Evolutionary conservation across 352 stramenopile species (phyloP), one percentile per base, ranked within the genome.

Genomic region (Phytophthora cactorum): DNA sequence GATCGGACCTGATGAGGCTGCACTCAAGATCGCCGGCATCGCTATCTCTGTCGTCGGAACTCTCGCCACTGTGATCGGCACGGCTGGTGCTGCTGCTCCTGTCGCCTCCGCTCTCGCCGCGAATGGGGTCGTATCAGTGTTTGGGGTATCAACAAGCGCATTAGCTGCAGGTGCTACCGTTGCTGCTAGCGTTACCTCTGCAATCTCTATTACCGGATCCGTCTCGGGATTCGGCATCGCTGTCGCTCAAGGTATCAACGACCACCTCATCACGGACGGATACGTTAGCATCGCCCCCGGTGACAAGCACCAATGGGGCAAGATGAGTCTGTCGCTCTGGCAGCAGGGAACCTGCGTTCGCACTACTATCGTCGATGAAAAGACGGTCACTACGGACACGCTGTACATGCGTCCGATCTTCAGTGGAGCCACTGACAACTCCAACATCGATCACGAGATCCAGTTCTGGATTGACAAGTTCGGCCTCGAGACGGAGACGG

Each of bases 391-490:
- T 0, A 78, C 68, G 6, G 66, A 78, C 58, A 81, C 72, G 46
- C 22, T 85, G 6, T 84, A 84, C 73, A 83, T 84, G 77, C 75
- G 75, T 43, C 77, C 74, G 28, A 85, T 85, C 68, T 88, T 88
- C 68, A 82, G 74, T 28, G 75, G 77, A n/a, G 60, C 73, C 25
- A 75, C 70, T 3, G 67, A 76, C 63, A 75, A 75, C 50, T 81
- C 67, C 4, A 79, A 81, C 67, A 70, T 75, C 46, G 72, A 73
- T 34, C 74, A 88, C 57, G 52, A 80, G 34, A 84, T 86, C 46
- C 73, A 85, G 65, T 77, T 52, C 50, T 84, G 74, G 77, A 70
- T 88, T 52, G 61, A 85, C 59, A 84, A 78, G 60, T 76, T 65
- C 45, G 74, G 72, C 27, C 68, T 74, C 0, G 74, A 84, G 55